Evolutionary conservation across 2,329 filamentous ascomycete genomes (phyloP).

Genomic region (Botrytis galanthina): DNA sequence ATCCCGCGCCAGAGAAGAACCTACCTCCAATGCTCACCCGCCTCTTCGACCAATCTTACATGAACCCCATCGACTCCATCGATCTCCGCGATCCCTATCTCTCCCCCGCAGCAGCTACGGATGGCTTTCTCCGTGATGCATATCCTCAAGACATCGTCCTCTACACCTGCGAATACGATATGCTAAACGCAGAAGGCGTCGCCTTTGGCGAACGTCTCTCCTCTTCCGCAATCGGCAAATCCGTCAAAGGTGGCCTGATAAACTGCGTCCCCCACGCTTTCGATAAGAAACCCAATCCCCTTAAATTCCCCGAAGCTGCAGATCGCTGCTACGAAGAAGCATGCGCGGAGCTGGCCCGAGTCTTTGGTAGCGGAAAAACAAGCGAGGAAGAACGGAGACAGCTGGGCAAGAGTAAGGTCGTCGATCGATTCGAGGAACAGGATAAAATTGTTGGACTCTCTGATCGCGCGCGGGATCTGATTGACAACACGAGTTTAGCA

Average conservation of each 20-base stretch:
- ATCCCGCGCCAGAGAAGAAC: constrained; percentile 55
- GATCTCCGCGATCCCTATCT: constrained; percentile 53
- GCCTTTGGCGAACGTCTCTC: constrained; percentile 59
- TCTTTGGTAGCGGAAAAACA: constrained; percentile 31
- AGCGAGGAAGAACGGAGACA: constrained; percentile 33
- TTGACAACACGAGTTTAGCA: constrained; percentile 17
- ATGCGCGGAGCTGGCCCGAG: constrained; percentile 34
- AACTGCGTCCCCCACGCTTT: constrained; percentile 60
- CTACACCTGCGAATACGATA: constrained; percentile 63
- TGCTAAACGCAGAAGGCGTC: constrained; percentile 60
- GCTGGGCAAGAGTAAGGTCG: constrained; percentile 29
- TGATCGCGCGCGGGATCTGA: constrained; percentile 5
- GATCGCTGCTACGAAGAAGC: constrained; percentile 37
- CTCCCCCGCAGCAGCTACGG: constrained; percentile 56
- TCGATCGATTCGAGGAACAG: constrained; percentile 34
- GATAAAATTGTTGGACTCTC: neutral
- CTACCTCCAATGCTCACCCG: constrained; percentile 57
- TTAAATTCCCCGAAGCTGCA: constrained; percentile 41
- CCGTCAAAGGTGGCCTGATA: constrained; percentile 57
- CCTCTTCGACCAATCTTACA: constrained; percentile 62
- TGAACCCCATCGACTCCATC: constrained; percentile 46
- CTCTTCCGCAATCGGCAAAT: constrained; percentile 49
- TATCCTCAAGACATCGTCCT: constrained; percentile 55
- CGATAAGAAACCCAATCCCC: constrained; percentile 64
- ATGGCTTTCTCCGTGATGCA: constrained; percentile 47